Evolutionary conservation across 305 asterid species (phyloP).

Genomic region (Solanum chacoense): DNA sequence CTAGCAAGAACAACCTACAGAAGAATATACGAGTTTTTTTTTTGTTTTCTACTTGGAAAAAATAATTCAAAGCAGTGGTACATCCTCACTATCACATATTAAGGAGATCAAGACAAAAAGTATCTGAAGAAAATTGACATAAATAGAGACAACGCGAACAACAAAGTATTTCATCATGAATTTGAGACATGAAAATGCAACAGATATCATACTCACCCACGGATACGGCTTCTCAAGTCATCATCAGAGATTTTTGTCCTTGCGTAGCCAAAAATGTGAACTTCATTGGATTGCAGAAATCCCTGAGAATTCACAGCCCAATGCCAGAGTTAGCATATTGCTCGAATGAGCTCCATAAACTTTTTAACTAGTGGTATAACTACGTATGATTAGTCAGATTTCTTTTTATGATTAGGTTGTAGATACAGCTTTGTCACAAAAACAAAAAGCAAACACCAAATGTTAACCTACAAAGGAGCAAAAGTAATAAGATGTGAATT

Average conservation of each 20-base stretch:
- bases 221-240: constrained; percentile 63
- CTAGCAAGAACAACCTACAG: neutral
- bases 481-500: neutral
- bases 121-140: neutral
- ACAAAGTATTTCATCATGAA: neutral
- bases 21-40: neutral
- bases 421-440: neutral
- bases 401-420: neutral
- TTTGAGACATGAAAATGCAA: neutral
- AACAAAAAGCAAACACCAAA: neutral
- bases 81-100: neutral
- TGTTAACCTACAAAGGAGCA: neutral
- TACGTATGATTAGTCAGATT: neutral
- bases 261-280: constrained; percentile 86
- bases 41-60: neutral
- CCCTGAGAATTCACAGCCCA: constrained; percentile 37
- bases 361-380: neutral
- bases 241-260: constrained; percentile 71
- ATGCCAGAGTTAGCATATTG: constrained; percentile 5
- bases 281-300: constrained; percentile 60
- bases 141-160: neutral
- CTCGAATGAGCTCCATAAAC: neutral
- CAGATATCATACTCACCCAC: constrained; percentile 36
- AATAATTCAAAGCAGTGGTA: neutral
- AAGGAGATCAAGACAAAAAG: neutral